Conservation (phyloP, 352 stramenopile genomes). For the Pythium phragmiticola region DNA sequence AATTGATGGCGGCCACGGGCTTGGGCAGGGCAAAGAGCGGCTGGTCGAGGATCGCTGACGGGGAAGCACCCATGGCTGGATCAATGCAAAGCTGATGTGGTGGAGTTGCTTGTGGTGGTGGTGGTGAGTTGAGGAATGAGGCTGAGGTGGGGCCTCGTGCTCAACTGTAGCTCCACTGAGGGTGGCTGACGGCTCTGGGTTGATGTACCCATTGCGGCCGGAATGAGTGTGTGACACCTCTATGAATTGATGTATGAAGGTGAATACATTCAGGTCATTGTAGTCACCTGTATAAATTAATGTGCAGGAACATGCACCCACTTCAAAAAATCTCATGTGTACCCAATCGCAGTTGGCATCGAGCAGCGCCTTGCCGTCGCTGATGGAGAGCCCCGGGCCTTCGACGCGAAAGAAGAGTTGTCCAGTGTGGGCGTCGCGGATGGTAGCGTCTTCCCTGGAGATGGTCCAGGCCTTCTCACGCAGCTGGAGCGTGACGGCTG, state of each 20-base stretch:
- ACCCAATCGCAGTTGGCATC: background rate
- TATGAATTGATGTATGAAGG: background rate
- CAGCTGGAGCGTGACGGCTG: conserved; percentile 27
- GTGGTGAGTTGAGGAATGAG: conserved; percentile 5
- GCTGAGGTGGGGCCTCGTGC: background rate
- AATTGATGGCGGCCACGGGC: conserved; percentile 22
- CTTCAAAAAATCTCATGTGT: background rate
- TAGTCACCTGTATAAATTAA: background rate
- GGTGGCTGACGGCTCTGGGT: too few species aligned
- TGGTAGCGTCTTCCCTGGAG: conserved; percentile 25
- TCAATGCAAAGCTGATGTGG: background rate
- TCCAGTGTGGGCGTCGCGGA: conserved; percentile 23
- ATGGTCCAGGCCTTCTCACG: conserved; percentile 26
- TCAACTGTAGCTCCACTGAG: background rate
- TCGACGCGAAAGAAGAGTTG: conserved; percentile 25
- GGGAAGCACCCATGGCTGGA: conserved; percentile 1
- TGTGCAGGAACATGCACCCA: background rate
- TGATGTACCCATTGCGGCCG: too few species aligned
- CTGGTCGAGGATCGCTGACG: conserved; percentile 9
- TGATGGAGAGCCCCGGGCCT: background rate
- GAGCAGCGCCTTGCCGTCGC: background rate
- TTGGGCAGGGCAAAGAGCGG: conserved; percentile 9
- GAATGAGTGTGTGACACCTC: background rate
- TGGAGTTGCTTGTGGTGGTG: background rate
- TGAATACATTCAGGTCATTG: background rate